Evolutionary conservation across 352 stramenopile genomes (phyloP).

Genomic region (Phytopythium delawarense): DNA sequence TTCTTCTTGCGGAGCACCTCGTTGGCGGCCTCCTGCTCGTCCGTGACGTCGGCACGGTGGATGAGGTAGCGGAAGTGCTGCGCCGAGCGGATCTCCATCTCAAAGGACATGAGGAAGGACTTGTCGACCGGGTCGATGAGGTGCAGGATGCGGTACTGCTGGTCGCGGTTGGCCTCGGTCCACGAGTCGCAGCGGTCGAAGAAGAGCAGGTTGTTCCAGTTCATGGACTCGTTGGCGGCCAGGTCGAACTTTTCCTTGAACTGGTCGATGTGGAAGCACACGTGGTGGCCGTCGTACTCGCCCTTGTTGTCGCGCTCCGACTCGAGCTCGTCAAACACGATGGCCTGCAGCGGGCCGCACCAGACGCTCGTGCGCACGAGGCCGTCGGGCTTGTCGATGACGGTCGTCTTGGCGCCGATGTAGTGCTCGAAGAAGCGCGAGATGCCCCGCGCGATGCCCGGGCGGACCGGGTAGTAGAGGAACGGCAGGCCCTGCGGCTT

Average conservation of each 20-base stretch:
- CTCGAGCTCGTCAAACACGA: constrained; percentile 62
- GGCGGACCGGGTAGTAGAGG: constrained; percentile 50
- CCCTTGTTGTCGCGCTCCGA: constrained; percentile 46
- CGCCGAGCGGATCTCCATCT: constrained; percentile 67
- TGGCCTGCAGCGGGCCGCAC: constrained; percentile 51
- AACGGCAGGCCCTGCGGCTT: constrained; percentile 56
- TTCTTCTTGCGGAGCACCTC: constrained; percentile 58
- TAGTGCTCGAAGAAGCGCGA: constrained; percentile 70
- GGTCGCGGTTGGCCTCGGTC: constrained; percentile 53
- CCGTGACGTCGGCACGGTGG: constrained; percentile 47
- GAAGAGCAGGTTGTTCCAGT: constrained; percentile 73
- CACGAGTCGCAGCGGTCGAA: constrained; percentile 71
- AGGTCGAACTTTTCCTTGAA: constrained; percentile 66
- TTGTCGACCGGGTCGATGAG: constrained; percentile 60
- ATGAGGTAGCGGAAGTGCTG: constrained; percentile 71
- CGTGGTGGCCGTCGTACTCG: constrained; percentile 70
- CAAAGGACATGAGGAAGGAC: constrained; percentile 59
- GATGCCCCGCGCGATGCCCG: constrained; percentile 53
- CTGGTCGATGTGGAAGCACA: constrained; percentile 71
- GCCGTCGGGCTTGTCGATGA: constrained; percentile 36
- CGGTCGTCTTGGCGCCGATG: constrained; percentile 45
- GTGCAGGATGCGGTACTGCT: constrained; percentile 72
- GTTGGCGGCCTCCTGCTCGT: constrained; percentile 46
- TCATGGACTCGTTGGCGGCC: constrained; percentile 49
- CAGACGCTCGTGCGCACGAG: constrained; percentile 41